phyloP scores from a whole-genome alignment of 2,329 filamentous ascomycete genomes.

The Clarireedia homoeocarpa region DNA sequence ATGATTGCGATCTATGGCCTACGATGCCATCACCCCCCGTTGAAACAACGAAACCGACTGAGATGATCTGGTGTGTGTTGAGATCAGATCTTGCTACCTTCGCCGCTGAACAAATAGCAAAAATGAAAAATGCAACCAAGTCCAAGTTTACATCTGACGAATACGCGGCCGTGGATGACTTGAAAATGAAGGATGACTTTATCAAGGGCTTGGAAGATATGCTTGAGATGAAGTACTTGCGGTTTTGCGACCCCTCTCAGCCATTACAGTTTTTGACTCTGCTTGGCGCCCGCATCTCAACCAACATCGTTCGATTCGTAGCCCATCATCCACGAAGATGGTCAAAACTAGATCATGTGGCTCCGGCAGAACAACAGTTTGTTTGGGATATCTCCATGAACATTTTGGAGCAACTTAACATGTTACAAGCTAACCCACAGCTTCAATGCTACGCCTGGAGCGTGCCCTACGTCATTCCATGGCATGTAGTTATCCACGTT shows the following conservation, averaged over 20 bases:
- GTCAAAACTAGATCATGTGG: conserved; percentile 23
- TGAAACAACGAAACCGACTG: no score
- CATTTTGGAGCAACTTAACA: no score
- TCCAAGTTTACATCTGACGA: conserved; percentile 26
- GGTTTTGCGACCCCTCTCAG: conserved; percentile 31
- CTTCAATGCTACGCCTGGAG: conserved; percentile 27
- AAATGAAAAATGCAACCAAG: no score
- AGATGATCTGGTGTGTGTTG: no score
- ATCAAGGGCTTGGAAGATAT: conserved; percentile 29
- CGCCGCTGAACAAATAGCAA: no score
- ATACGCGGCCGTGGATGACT: conserved; percentile 5
- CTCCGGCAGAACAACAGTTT: conserved; percentile 24
- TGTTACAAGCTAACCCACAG: no score
- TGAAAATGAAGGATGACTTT: conserved; percentile 14
- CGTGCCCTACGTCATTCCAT: conserved; percentile 28
- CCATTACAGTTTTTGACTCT: conserved; percentile 9
- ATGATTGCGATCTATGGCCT: no score
- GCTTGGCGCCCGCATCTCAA: conserved; percentile 11
- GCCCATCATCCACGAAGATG: conserved; percentile 28
- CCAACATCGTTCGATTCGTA: conserved; percentile 18
- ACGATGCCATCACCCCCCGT: no score
- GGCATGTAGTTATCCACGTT: conserved; percentile 32
- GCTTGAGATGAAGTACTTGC: conserved; percentile 33
- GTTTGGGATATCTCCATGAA: conserved; percentile 26
- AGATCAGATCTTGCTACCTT: no score